A percentile compares a stretch with the other conserved stretches of the same genome.
phyloP scores from a whole-genome alignment of 2,329 filamentous ascomycete species.

The Aspergillus fumigatus region DNA sequence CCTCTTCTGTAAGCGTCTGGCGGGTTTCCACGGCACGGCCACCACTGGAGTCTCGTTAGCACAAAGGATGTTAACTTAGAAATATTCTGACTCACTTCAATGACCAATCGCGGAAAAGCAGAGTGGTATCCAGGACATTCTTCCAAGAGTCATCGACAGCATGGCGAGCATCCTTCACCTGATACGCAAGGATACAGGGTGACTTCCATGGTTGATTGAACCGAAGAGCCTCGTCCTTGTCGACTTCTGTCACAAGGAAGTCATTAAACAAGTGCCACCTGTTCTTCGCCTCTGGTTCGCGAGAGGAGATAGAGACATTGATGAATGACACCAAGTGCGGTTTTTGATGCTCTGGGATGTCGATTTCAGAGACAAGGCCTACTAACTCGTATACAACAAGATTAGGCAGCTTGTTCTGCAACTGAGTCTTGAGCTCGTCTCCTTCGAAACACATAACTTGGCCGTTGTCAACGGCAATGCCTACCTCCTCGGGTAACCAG shows the following conservation, averaged over 20 bases:
- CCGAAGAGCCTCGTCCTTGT: slow-evolving; percentile 75
- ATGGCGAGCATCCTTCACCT: slow-evolving; percentile 76
- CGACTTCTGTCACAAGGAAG: slow-evolving; percentile 79
- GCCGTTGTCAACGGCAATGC: slow-evolving; percentile 83
- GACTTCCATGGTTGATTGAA: slow-evolving; percentile 93
- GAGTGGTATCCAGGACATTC: slow-evolving; percentile 71
- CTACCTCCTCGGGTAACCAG: slow-evolving; percentile 92
- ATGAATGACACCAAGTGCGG: slow-evolving; percentile 87
- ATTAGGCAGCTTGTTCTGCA: slow-evolving; percentile 73
- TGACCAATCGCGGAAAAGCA: slow-evolving; percentile 72
- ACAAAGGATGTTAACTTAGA: not conserved
- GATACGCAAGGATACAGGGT: slow-evolving; percentile 81
- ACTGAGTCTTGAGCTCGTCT: slow-evolving; percentile 74
- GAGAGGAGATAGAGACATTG: slow-evolving; percentile 59
- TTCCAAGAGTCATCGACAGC: slow-evolving; percentile 84
- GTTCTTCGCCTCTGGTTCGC: slow-evolving; percentile 52
- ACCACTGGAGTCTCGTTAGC: slow-evolving; percentile 21
- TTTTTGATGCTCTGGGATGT: slow-evolving; percentile 77
- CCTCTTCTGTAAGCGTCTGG: slow-evolving; percentile 43
- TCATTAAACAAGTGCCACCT: slow-evolving; percentile 98
- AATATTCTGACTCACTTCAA: slow-evolving; percentile 37
- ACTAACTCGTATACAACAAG: slow-evolving; percentile 89
- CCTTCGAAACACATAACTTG: slow-evolving; percentile 95
- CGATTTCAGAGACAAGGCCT: slow-evolving; percentile 84
- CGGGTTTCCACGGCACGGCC: slow-evolving; percentile 37